Conservation (phyloP, 495 filamentous ascomycete species). For the Hyaloscypha hepaticicola region DNA sequence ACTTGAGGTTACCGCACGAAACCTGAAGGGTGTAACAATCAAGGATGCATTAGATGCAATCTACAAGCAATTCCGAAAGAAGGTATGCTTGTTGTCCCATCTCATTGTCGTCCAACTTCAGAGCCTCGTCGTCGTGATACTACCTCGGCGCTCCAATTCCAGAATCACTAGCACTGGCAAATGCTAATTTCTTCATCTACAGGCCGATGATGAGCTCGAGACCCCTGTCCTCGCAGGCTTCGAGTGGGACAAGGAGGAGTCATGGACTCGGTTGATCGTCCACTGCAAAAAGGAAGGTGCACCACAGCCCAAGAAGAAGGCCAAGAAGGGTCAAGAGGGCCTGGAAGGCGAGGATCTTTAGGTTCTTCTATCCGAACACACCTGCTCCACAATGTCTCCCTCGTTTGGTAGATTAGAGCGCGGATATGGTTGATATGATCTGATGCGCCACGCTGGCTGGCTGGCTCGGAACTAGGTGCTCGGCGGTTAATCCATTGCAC, state of each 20-base stretch:
- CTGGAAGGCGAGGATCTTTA: slow-evolving; percentile 33
- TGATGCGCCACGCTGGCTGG: slow-evolving; percentile 26
- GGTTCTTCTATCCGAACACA: slow-evolving; percentile 14
- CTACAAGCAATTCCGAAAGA: slow-evolving; percentile 92
- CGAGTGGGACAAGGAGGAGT: slow-evolving; percentile 92
- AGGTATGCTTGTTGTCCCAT: slow-evolving; percentile 50
- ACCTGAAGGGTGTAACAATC: slow-evolving; percentile 89
- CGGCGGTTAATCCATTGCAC: neutral
- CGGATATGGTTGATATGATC: slow-evolving; percentile 9
- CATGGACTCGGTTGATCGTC: slow-evolving; percentile 68
- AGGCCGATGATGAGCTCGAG: slow-evolving; percentile 89
- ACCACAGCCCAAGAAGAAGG: slow-evolving; percentile 36
- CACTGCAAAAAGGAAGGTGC: slow-evolving; percentile 70
- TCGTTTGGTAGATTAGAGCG: slow-evolving; percentile 27
- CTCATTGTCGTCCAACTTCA: neutral
- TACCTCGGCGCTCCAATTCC: neutral
- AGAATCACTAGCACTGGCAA: neutral
- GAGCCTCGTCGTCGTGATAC: neutral
- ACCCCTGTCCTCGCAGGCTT: slow-evolving; percentile 83
- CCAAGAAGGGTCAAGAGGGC: slow-evolving; percentile 33
- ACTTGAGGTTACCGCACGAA: slow-evolving; percentile 83
- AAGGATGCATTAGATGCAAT: slow-evolving; percentile 94
- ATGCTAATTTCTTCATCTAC: slow-evolving; percentile 21
- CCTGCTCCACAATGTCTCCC: slow-evolving; percentile 27
- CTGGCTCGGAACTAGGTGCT: slow-evolving; percentile 8